A percentile compares a stretch with the other conserved stretches of the same genome.
phyloP scores from a whole-genome alignment of 2,329 filamentous ascomycete species.

The Pyrenochaeta sp. region DNA sequence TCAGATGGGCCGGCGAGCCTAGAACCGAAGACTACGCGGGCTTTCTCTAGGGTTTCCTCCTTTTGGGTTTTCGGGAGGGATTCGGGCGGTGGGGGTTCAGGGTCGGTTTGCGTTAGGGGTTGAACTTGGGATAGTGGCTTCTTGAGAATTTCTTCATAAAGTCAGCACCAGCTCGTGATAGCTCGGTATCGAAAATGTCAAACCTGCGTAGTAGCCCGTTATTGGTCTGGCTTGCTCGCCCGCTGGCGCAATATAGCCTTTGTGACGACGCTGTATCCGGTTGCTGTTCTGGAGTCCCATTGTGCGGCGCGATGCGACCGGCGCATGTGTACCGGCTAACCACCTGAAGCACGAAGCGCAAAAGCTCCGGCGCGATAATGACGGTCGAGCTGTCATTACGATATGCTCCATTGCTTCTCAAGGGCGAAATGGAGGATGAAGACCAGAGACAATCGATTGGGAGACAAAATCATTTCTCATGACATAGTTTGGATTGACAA shows the following conservation, averaged over 20 bases:
- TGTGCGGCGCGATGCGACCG: slow-evolving; percentile 8
- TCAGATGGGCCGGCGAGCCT: slow-evolving; percentile 77
- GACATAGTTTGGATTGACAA: slow-evolving; percentile 6
- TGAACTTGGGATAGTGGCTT: slow-evolving; percentile 38
- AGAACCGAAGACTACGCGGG: slow-evolving; percentile 82
- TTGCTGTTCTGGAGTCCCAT: slow-evolving; percentile 44
- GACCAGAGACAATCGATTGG: background rate
- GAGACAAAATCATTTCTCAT: background rate
- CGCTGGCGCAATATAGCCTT: slow-evolving; percentile 46
- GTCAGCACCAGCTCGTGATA: slow-evolving; percentile 11
- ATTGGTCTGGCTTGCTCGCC: slow-evolving; percentile 51
- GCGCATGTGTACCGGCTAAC: slow-evolving; percentile 16
- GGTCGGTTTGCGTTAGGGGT: slow-evolving; percentile 42
- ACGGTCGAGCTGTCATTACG: slow-evolving; percentile 18
- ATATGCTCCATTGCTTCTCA: slow-evolving; percentile 24
- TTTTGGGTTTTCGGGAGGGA: slow-evolving; percentile 57
- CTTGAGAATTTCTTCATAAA: slow-evolving; percentile 48
- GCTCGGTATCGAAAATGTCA: background rate
- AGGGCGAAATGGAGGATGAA: background rate
- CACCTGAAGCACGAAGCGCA: slow-evolving; percentile 36
- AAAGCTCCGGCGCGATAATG: slow-evolving; percentile 31
- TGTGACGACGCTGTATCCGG: slow-evolving; percentile 46
- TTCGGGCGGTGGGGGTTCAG: slow-evolving; percentile 44
- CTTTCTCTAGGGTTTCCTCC: slow-evolving; percentile 64
- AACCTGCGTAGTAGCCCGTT: slow-evolving; percentile 50